Conservation (phyloP, 345 rosid genomes). For the Cardamine resedifolia region DNA sequence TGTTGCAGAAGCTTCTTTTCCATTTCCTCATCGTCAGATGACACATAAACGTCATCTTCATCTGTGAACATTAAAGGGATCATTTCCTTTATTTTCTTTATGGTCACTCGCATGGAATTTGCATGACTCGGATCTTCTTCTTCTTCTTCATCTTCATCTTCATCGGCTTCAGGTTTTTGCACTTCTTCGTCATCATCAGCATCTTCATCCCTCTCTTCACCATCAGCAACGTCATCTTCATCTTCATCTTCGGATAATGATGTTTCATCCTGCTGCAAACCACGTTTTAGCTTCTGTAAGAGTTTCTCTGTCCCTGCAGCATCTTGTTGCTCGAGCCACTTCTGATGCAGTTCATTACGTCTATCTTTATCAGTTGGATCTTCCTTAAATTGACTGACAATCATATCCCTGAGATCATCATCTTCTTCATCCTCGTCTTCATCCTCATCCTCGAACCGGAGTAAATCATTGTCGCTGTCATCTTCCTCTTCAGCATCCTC, state of each 20-base stretch:
- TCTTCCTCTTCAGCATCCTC: constrained; percentile 96
- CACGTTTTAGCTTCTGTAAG: constrained; percentile 66
- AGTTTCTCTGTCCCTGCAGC: constrained; percentile 80
- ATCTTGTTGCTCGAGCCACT: constrained; percentile 91
- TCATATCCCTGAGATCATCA: constrained; percentile 72
- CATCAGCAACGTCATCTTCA: constrained; percentile 44
- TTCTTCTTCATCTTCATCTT: constrained; percentile 41
- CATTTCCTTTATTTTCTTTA: constrained; percentile 83
- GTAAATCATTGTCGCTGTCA: constrained; percentile 84
- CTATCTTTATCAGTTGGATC: constrained; percentile 64
- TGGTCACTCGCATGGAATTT: constrained; percentile 51
- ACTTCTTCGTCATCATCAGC: constrained; percentile 49
- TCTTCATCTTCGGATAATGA: constrained; percentile 50
- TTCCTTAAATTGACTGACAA: constrained; percentile 72
- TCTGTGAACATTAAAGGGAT: constrained; percentile 87
- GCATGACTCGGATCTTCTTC: constrained; percentile 53
- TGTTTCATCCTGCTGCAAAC: constrained; percentile 46
- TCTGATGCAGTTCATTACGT: constrained; percentile 88
- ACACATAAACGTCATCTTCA: constrained; percentile 65
- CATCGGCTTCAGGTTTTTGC: constrained; percentile 42
- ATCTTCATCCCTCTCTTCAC: constrained; percentile 44
- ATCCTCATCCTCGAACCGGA: constrained; percentile 62
- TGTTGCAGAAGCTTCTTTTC: constrained; percentile 53
- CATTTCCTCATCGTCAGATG: constrained; percentile 90
- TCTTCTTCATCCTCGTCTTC: constrained; percentile 75